Conservation (phyloP, 805 yeast genomes). For the Ogataea salicorniae region DNA sequence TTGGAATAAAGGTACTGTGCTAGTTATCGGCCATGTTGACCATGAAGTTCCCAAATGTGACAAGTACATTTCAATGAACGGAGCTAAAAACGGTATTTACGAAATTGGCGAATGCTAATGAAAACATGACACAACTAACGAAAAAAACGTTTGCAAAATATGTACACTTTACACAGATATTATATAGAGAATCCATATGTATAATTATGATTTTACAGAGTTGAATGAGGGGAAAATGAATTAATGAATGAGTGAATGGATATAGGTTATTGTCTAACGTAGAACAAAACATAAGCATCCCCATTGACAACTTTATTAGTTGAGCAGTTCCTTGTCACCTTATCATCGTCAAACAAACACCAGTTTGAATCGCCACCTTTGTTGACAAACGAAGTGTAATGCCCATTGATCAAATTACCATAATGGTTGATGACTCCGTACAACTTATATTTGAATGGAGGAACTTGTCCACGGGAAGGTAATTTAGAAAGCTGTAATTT, state of each 20-base stretch:
- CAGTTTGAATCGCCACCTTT: conserved; percentile 56
- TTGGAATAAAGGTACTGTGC: conserved; percentile 61
- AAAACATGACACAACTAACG: not conserved
- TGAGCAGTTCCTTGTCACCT: conserved; percentile 49
- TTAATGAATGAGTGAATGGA: not conserved
- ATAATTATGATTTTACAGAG: not conserved
- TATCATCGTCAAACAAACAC: conserved; percentile 81
- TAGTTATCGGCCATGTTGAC: conserved; percentile 77
- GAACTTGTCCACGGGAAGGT: conserved; percentile 63
- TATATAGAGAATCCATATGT: too few relatives aligned
- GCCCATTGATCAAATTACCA: conserved; percentile 82
- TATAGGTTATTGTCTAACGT: conserved; percentile 38
- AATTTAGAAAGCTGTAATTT: conserved; percentile 42
- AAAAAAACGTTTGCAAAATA: too few relatives aligned
- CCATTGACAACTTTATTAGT: conserved; percentile 53
- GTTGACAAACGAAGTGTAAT: conserved; percentile 76
- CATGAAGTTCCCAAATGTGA: conserved; percentile 77
- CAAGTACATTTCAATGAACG: conserved; percentile 35
- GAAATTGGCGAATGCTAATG: conserved; percentile 22
- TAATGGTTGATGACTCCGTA: conserved; percentile 81
- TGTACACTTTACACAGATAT: too few relatives aligned
- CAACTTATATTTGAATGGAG: conserved; percentile 75
- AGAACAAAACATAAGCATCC: conserved; percentile 82
- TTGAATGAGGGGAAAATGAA: not conserved
- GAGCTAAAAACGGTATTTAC: conserved; percentile 27